These are phyloP conservation scores for Colletotrichum orchidophilum DNA, from an alignment of 2,329 filamentous ascomycete genomes.

Conservation along the genomic window DNA sequence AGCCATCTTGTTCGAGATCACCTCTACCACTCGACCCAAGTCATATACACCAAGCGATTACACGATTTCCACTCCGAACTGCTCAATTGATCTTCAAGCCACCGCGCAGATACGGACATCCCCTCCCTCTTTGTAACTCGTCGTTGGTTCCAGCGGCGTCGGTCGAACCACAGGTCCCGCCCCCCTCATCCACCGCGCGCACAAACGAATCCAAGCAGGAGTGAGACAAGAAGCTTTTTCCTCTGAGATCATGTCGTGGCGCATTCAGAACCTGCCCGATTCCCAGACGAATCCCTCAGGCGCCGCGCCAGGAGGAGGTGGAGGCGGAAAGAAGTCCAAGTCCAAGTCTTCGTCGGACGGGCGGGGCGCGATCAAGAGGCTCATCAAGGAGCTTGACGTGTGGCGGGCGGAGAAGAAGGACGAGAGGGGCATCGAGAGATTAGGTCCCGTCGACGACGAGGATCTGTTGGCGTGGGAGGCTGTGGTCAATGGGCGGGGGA, in stretches of 20 bases:
- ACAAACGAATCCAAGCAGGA: background rate
- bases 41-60: background rate
- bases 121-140: background rate
- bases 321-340: conserved; percentile 5
- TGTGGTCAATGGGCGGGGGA: conserved; percentile 66
- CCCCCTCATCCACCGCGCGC: background rate
- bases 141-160: background rate
- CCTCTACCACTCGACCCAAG: background rate
- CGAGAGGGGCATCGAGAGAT: conserved; percentile 66
- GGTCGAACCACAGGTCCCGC: background rate
- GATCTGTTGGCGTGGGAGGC: conserved; percentile 67
- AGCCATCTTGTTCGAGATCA: background rate
- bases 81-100: background rate
- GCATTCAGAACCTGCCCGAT: conserved; percentile 33
- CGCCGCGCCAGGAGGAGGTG: conserved; percentile 22
- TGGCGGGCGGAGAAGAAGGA: conserved; percentile 59
- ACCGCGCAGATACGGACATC: too few relatives aligned
- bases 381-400: conserved; percentile 66
- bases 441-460: conserved; percentile 63
- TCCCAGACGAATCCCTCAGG: conserved; percentile 19
- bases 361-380: conserved; percentile 59
- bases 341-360: conserved; percentile 46
- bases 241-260: conserved; percentile 29
- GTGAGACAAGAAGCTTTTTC: background rate
- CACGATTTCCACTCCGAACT: background rate